Evolutionary conservation across 1,139 yeast species (phyloP), one percentile per base, ranked within the genome.

Genomic region (Protomyces inouyei): DNA sequence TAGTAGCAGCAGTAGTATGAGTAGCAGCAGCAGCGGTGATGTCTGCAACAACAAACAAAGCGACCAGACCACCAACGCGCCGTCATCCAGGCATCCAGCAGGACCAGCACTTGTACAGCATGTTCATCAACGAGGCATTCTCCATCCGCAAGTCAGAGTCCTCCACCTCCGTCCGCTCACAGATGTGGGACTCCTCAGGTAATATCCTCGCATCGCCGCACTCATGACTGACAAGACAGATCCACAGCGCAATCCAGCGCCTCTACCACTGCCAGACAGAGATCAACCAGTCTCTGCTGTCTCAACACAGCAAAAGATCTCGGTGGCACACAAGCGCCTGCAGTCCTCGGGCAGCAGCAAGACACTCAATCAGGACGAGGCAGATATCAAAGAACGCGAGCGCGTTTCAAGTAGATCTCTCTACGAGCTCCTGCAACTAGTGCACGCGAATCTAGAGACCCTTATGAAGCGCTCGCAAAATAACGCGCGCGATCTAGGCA

Each of bases 181-280:
- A 53, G 38, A 59, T 59, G 63, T 59, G 63, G 63, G 63, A 59
- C 51, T 59, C 63, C 3, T 59, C 63, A n/a, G 63, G 63, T 59
- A 16, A 3, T 40, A 9, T 37, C 14, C 16, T 37, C 43, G 9
- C 43, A 12, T 9, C 4, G 43, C 14, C 43, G 43, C 43, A 9
- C 14, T n/a, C 14, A 14, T 12, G 32, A 14, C 46, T 16, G 16
- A 48, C 37, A 10, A 8, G 12, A 5, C n/a, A 59, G 63, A 59
- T 25, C 63, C 63, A 18, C 53, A 55, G 18, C 35, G 63, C 14
- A 59, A 59, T 35, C 63, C 63, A 5, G 46, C 56, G 12, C 63
- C 63, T n/a, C 46, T 59, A 23, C 63, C 63, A 14, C 53, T 59
- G 23, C 63, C 63, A 6, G 63, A 59, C 45, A 18, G 35, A n/a